phyloP scores from a whole-genome alignment of 78 protist species.

The Guillardia theta region DNA sequence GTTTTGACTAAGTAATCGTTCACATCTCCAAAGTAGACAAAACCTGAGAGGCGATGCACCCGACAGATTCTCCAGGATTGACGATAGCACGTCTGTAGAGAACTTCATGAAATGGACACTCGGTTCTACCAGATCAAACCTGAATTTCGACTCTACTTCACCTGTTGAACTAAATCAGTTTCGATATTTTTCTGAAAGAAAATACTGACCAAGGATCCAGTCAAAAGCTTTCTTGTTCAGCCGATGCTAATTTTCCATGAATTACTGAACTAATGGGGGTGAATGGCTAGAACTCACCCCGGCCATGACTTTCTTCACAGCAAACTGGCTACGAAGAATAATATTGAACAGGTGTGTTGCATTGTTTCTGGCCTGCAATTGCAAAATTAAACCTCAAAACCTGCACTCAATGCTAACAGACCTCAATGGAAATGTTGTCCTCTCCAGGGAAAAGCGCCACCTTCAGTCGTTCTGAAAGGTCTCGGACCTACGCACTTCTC shows the following conservation, averaged over 20 bases:
- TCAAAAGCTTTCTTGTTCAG: slow-evolving; percentile 84
- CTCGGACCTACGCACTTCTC: too few relatives aligned
- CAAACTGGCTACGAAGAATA: slow-evolving; percentile 68
- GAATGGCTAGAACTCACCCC: slow-evolving; percentile 42
- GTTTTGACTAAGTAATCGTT: neutral
- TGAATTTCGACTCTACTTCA: too few relatives aligned
- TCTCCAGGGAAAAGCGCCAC: slow-evolving; percentile 10
- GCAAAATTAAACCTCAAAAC: neutral
- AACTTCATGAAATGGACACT: too few relatives aligned
- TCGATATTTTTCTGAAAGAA: too few relatives aligned
- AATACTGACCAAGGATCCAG: slow-evolving; percentile 93
- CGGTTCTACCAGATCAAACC: too few relatives aligned
- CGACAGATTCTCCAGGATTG: slow-evolving; percentile 93
- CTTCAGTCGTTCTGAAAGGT: neutral
- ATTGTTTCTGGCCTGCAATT: slow-evolving; percentile 73
- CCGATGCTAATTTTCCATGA: slow-evolving; percentile 57
- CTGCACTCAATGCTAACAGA: neutral
- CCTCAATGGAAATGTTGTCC: neutral
- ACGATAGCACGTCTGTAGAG: slow-evolving; percentile 76
- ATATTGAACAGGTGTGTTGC: slow-evolving; percentile 80
- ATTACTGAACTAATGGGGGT: too few relatives aligned
- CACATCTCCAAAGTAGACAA: slow-evolving; percentile 42
- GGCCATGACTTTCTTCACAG: slow-evolving; percentile 73
- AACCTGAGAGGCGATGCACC: slow-evolving; percentile 95
- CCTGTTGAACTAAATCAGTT: too few relatives aligned